Conservation (phyloP, 2,329 filamentous ascomycete species). For the Penicillium vulpinum region DNA sequence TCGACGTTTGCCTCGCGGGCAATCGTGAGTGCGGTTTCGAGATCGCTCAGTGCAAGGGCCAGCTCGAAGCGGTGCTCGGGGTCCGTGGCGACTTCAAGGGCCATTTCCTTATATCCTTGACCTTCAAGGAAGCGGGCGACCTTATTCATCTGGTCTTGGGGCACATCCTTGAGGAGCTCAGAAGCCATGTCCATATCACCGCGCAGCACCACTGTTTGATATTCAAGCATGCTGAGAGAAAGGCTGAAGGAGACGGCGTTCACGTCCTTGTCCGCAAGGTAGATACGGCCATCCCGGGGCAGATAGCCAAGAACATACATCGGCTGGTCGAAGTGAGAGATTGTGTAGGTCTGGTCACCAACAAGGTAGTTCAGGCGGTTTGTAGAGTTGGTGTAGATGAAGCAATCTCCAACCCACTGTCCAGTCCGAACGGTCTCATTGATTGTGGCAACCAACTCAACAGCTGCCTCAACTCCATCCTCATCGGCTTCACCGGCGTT, state of each 20-base stretch:
- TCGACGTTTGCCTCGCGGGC: slow-evolving; percentile 82
- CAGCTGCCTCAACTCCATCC: slow-evolving; percentile 92
- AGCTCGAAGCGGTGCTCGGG: slow-evolving; percentile 96
- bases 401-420: slow-evolving; percentile 98
- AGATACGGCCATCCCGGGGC: slow-evolving; percentile 90
- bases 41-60: slow-evolving; percentile 75
- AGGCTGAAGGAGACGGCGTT: slow-evolving; percentile 85
- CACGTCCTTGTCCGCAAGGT: slow-evolving; percentile 94
- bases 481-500: slow-evolving; percentile 80
- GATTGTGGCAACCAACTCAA: slow-evolving; percentile 94
- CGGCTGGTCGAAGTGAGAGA: slow-evolving; percentile 92
- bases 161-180: slow-evolving; percentile 80
- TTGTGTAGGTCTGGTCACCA: slow-evolving; percentile 95
- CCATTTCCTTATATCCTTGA: slow-evolving; percentile 94
- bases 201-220: slow-evolving; percentile 91
- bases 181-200: slow-evolving; percentile 90
- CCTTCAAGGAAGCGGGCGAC: slow-evolving; percentile 96
- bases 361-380: slow-evolving; percentile 98
- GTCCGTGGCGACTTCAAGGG: slow-evolving; percentile 90
- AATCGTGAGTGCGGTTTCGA: slow-evolving; percentile 81
- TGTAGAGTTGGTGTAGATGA: slow-evolving; percentile 96
- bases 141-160: slow-evolving; percentile 94
- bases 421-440: slow-evolving; percentile 90
- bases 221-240: slow-evolving; percentile 90
- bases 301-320: slow-evolving; percentile 97